Percentiles rank a stretch among this genome's conserved stretches.
phyloP scores from a whole-genome alignment of 176 grass and related monocot genomes.

The Musa acuminata region DNA sequence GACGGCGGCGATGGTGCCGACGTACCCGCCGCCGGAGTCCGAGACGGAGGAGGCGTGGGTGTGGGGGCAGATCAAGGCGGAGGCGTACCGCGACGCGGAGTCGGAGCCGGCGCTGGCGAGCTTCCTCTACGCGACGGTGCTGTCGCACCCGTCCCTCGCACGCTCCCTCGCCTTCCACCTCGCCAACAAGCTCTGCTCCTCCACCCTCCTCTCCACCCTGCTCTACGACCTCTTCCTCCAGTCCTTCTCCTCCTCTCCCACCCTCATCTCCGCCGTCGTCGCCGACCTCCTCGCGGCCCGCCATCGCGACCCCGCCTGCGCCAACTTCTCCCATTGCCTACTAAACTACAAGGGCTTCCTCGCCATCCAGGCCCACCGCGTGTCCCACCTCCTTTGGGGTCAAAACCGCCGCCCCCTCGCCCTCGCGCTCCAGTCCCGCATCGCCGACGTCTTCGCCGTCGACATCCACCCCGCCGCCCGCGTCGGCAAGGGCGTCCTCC shows the following conservation, averaged over 20 bases:
- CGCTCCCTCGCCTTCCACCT: conserved; percentile 85
- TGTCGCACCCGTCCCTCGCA: conserved; percentile 64
- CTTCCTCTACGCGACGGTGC: conserved; percentile 86
- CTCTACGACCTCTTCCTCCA: conserved; percentile 83
- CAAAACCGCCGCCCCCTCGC: conserved; percentile 62
- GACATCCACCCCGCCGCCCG: conserved; percentile 83
- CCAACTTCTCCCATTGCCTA: conserved; percentile 72
- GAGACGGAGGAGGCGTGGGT: conserved; percentile 67
- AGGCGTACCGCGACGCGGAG: conserved; percentile 68
- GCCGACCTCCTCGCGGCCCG: conserved; percentile 68
- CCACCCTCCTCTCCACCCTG: conserved; percentile 74
- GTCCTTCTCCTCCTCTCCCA: conserved; percentile 42
- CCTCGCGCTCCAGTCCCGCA: conserved; percentile 77
- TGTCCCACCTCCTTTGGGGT: conserved; percentile 73
- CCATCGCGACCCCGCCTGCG: conserved; percentile 64
- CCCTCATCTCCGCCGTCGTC: conserved; percentile 39
- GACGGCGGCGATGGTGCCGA: conserved; percentile 26
- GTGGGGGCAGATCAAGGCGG: conserved; percentile 86
- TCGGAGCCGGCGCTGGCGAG: conserved; percentile 77
- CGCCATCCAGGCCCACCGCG: conserved; percentile 79
- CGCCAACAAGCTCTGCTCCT: conserved; percentile 94
- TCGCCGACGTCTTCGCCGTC: conserved; percentile 87
- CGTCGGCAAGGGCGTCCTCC: conserved; percentile 71
- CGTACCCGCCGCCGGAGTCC: conserved; percentile 62
- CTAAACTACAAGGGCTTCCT: conserved; percentile 98